Conservation (phyloP, 768 basidiomycete species). For the Collybiopsis confluens region DNA sequence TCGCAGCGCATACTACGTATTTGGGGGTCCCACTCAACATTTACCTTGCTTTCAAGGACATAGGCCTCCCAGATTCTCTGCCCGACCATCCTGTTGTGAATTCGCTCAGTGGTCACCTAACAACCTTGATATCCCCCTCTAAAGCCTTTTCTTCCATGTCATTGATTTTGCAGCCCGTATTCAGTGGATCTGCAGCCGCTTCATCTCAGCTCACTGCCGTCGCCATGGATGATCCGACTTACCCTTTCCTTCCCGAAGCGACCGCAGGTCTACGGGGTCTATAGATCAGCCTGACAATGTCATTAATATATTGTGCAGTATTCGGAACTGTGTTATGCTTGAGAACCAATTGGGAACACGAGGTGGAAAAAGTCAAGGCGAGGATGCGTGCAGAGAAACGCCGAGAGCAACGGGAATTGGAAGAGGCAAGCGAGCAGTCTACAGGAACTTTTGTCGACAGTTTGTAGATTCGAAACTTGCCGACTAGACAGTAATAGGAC, state of each 20-base stretch:
- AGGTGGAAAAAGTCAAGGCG: slow-evolving; percentile 41
- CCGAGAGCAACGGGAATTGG: too few relatives aligned
- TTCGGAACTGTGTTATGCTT: slow-evolving; percentile 37
- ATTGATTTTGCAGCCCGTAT: too few relatives aligned
- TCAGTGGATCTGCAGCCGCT: neutral
- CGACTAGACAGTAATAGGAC: too few relatives aligned
- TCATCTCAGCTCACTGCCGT: neutral
- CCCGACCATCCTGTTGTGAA: neutral
- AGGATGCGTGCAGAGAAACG: slow-evolving; percentile 14
- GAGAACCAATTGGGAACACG: slow-evolving; percentile 45
- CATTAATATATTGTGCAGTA: slow-evolving; percentile 37
- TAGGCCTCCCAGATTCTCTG: neutral
- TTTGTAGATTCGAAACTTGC: too few relatives aligned
- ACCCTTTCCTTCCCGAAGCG: slow-evolving; percentile 6
- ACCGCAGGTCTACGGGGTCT: slow-evolving; percentile 49
- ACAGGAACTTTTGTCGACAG: too few relatives aligned
- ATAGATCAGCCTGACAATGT: slow-evolving; percentile 58
- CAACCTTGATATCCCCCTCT: neutral
- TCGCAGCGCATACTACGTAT: slow-evolving; percentile 47
- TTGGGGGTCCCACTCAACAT: slow-evolving; percentile 58
- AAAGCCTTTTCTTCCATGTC: too few relatives aligned
- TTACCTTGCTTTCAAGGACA: slow-evolving; percentile 49
- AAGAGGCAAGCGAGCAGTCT: too few relatives aligned
- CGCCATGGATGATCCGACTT: neutral
- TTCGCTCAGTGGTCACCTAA: neutral